These are phyloP conservation scores for Penicillium sp. DNA, from an alignment of 2,329 filamentous ascomycete species.

Conservation along the genomic window DNA sequence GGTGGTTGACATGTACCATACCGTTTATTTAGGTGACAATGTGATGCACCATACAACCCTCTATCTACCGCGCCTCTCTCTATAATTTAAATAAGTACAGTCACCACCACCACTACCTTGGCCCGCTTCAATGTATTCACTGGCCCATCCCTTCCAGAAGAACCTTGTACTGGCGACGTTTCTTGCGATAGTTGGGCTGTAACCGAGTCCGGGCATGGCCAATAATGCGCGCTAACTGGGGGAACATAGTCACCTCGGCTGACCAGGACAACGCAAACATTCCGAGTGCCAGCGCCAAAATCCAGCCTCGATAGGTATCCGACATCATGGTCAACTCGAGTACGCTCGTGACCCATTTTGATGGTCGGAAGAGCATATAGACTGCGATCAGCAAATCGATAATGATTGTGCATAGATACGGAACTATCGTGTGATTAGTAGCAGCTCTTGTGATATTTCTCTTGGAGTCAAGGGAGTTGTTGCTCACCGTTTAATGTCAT, in stretches of 20 bases:
- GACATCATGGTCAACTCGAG: constrained; percentile 88
- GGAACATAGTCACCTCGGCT: constrained; percentile 71
- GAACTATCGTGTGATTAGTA: constrained; percentile 55
- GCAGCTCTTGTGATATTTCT: not conserved
- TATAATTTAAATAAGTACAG: constrained; percentile 9
- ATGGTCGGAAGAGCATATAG: constrained; percentile 79
- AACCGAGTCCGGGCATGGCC: constrained; percentile 62
- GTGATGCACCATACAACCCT: constrained; percentile 7
- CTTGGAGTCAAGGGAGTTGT: not conserved
- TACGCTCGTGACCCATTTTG: constrained; percentile 64
- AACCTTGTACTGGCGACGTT: constrained; percentile 84
- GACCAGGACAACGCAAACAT: constrained; percentile 70
- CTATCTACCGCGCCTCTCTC: constrained; percentile 10
- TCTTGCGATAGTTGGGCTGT: constrained; percentile 62
- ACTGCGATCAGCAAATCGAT: constrained; percentile 65
- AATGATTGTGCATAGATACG: constrained; percentile 76
- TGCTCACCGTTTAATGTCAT: constrained; percentile 74
- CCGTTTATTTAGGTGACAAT: constrained; percentile 18
- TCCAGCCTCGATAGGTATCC: constrained; percentile 67
- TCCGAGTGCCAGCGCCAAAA: constrained; percentile 67
- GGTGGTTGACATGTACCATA: constrained; percentile 25
- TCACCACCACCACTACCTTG: not conserved
- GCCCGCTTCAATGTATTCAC: not conserved
- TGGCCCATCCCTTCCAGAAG: constrained; percentile 65
- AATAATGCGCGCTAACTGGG: constrained; percentile 64